phyloP scores from a whole-genome alignment of 1,284 basidiomycete species.

The Ustilago bromivora region DNA sequence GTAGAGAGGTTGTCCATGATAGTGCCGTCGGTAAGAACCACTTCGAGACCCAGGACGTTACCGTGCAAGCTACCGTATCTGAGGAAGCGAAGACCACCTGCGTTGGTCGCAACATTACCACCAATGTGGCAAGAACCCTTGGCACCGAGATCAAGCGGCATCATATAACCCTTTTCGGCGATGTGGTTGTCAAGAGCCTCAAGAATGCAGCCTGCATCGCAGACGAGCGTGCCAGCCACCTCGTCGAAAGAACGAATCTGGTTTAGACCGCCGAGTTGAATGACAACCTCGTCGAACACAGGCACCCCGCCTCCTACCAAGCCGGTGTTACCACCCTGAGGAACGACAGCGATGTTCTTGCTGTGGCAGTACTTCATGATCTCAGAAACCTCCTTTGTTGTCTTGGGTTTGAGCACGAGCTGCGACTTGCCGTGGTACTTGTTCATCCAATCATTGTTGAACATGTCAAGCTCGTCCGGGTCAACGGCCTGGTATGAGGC shows the following conservation, averaged over 20 bases:
- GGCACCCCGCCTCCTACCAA: slow-evolving; percentile 96
- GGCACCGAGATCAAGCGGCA: slow-evolving; percentile 96
- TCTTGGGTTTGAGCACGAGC: slow-evolving; percentile 89
- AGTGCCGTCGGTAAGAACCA: slow-evolving; percentile 94
- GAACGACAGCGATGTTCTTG: slow-evolving; percentile 77
- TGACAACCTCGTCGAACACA: slow-evolving; percentile 85
- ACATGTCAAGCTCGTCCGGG: slow-evolving; percentile 78
- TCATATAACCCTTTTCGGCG: slow-evolving; percentile 89
- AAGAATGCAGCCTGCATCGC: slow-evolving; percentile 92
- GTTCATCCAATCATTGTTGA: slow-evolving; percentile 97
- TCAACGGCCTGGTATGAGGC: slow-evolving; percentile 69
- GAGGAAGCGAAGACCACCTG: slow-evolving; percentile 91
- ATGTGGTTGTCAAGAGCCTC: slow-evolving; percentile 89
- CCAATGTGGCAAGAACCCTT: slow-evolving; percentile 99
- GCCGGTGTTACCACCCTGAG: slow-evolving; percentile 98
- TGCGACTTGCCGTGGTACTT: slow-evolving; percentile 88
- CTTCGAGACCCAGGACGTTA: slow-evolving; percentile 94
- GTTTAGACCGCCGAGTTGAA: slow-evolving; percentile 85
- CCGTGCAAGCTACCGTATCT: slow-evolving; percentile 97
- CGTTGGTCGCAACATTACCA: slow-evolving; percentile 97
- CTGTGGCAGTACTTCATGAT: slow-evolving; percentile 72
- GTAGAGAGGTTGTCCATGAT: slow-evolving; percentile 72
- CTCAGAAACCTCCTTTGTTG: slow-evolving; percentile 86
- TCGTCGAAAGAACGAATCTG: slow-evolving; percentile 91
- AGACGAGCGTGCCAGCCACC: slow-evolving; percentile 73